A percentile compares a stretch with the other conserved stretches of the same genome.
phyloP scores from a whole-genome alignment of 305 asterid genomes.

The Solanum chacoense region DNA sequence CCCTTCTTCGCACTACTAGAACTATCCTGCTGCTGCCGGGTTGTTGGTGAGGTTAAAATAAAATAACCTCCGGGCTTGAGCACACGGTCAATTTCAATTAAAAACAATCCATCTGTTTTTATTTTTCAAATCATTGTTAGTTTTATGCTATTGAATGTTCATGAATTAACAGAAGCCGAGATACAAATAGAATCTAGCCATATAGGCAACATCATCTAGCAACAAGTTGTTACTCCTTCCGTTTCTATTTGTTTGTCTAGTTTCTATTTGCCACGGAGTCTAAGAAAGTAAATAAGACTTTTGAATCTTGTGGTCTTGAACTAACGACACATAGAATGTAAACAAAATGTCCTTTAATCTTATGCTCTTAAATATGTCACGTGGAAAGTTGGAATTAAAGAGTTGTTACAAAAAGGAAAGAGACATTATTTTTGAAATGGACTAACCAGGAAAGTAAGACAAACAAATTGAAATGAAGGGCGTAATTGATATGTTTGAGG shows the following conservation, averaged over 20 bases:
- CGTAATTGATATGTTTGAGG: neutral
- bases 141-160: neutral
- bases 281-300: neutral
- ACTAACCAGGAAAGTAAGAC: neutral
- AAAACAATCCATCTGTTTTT: conserved; percentile 64
- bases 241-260: neutral
- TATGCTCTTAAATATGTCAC: neutral
- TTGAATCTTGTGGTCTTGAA: neutral
- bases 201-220: neutral
- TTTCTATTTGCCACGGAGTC: neutral
- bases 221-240: neutral
- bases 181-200: neutral
- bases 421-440: no score
- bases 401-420: neutral
- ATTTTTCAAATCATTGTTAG: conserved; percentile 17
- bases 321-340: neutral
- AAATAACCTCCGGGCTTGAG: conserved; percentile 98
- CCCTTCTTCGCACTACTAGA: conserved; percentile 34
- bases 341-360: no score
- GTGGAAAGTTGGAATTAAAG: neutral
- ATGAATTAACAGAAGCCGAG: neutral
- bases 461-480: neutral
- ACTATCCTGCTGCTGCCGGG: conserved; percentile 41
- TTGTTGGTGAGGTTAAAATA: conserved; percentile 68
- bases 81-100: conserved; percentile 79